These are phyloP conservation scores for Boletellus emodensis DNA, from an alignment of 768 basidiomycete genomes.

Conservation along the genomic window DNA sequence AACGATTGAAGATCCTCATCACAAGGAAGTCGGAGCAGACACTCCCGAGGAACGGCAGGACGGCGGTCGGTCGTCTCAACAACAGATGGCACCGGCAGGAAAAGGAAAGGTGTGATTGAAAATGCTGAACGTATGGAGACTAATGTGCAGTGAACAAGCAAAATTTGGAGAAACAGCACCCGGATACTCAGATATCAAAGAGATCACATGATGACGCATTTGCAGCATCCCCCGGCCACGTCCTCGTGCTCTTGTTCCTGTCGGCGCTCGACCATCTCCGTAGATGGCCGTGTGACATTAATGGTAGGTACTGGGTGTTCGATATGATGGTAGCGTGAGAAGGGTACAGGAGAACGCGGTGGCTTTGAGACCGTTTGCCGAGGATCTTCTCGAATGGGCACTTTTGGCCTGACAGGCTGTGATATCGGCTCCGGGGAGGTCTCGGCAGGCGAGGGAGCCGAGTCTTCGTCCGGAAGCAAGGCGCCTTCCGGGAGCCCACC, in stretches of 20 bases:
- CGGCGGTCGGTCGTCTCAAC: conserved; percentile 13
- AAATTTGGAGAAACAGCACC: conserved; percentile 21
- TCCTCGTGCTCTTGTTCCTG: conserved; percentile 41
- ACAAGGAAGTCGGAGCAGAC: conserved; percentile 8
- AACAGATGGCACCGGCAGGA: conserved; percentile 3
- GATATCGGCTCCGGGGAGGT: conserved; percentile 10
- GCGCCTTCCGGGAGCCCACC: conserved; percentile 38
- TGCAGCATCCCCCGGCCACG: conserved; percentile 60
- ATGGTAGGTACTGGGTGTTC: conserved; percentile 30
- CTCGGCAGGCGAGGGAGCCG: background rate
- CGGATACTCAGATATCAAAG: conserved; percentile 16
- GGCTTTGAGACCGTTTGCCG: conserved; percentile 22
- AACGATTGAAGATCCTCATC: conserved; percentile 12
- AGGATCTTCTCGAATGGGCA: conserved; percentile 25
- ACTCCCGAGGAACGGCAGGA: conserved; percentile 4
- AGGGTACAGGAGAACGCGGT: conserved; percentile 57
- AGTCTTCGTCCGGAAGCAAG: conserved; percentile 11
- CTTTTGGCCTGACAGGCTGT: conserved; percentile 26
- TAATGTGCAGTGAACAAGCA: conserved; percentile 24
- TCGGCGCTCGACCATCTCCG: conserved; percentile 25
- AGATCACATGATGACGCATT: conserved; percentile 80
- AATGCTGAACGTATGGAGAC: conserved; percentile 7
- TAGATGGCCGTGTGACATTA: conserved; percentile 29
- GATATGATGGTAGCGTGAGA: conserved; percentile 48
- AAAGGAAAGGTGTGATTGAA: conserved; percentile 1